phyloP scores from a whole-genome alignment of 106 monocot genomes.

The Apostasia shenzhenica region DNA sequence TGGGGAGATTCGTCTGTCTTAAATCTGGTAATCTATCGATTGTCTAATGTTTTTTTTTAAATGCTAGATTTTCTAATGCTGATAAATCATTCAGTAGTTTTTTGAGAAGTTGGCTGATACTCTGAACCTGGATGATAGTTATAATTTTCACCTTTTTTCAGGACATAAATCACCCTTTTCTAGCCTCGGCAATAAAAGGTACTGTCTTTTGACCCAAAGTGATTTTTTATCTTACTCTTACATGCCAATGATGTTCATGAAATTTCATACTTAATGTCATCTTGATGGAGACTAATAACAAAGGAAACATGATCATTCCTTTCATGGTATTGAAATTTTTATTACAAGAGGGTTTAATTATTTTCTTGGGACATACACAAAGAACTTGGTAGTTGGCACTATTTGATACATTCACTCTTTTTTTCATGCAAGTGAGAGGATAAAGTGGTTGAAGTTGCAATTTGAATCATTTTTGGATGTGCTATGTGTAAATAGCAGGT shows the following conservation, averaged over 20 bases:
- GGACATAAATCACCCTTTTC: conserved; percentile 58
- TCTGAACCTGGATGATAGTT: not conserved
- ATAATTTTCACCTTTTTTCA: conserved; percentile 16
- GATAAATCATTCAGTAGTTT: not conserved
- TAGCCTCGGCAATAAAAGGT: conserved; percentile 70
- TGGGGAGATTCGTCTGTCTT: conserved; percentile 57
- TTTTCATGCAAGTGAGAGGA: too few species aligned
- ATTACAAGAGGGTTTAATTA: not conserved
- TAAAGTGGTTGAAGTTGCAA: too few species aligned
- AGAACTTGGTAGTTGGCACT: too few species aligned
- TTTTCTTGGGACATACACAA: not conserved
- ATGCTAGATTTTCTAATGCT: not conserved
- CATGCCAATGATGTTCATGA: not conserved
- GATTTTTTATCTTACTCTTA: not conserved
- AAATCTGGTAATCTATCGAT: conserved; percentile 25
- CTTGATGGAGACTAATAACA: too few species aligned
- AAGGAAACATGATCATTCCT: too few species aligned
- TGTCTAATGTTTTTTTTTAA: not conserved
- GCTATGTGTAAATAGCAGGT: not conserved
- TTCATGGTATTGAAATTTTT: not conserved
- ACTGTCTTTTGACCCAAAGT: not conserved
- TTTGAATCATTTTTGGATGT: not conserved
- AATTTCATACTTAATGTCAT: not conserved
- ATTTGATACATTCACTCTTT: too few species aligned
- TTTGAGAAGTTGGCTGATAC: not conserved